phyloP scores from a whole-genome alignment of 495 filamentous ascomycete species.

The Beverwykella pulmonaria region DNA sequence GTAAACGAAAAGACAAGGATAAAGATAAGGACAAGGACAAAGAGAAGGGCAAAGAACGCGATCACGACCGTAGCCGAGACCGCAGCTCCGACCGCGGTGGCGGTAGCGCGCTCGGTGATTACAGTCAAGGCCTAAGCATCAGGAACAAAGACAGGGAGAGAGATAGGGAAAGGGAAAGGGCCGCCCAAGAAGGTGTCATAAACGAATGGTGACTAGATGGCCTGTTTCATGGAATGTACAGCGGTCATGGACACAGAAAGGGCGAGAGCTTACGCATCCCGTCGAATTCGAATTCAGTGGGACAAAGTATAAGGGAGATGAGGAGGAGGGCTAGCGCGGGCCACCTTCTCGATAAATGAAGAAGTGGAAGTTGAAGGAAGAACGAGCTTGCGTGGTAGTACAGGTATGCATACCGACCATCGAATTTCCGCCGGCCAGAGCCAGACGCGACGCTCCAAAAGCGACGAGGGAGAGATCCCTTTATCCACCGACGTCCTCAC shows the following conservation, averaged over 20 bases:
- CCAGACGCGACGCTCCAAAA: neutral
- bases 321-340: constrained; percentile 9
- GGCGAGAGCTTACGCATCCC: neutral
- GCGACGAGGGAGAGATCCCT: neutral
- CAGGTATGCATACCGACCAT: too few species aligned
- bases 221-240: constrained; percentile 24
- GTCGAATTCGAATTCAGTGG: neutral
- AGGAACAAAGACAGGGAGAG: constrained; percentile 9
- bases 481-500: neutral
- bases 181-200: neutral
- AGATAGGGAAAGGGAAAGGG: constrained; percentile 27
- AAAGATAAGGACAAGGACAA: constrained; percentile 27
- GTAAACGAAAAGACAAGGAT: constrained; percentile 25
- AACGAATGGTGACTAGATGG: constrained; percentile 29
- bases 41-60: constrained; percentile 27
- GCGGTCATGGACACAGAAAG: neutral
- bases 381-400: too few species aligned
- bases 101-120: constrained; percentile 8
- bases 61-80: constrained; percentile 1
- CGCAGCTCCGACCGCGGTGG: neutral
- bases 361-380: neutral
- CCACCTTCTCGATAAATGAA: neutral
- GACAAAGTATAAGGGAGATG: neutral
- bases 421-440: too few species aligned
- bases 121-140: neutral